These are phyloP conservation scores for Colletotrichum viniferum DNA, from an alignment of 2,329 filamentous ascomycete genomes.

Conservation along the genomic window DNA sequence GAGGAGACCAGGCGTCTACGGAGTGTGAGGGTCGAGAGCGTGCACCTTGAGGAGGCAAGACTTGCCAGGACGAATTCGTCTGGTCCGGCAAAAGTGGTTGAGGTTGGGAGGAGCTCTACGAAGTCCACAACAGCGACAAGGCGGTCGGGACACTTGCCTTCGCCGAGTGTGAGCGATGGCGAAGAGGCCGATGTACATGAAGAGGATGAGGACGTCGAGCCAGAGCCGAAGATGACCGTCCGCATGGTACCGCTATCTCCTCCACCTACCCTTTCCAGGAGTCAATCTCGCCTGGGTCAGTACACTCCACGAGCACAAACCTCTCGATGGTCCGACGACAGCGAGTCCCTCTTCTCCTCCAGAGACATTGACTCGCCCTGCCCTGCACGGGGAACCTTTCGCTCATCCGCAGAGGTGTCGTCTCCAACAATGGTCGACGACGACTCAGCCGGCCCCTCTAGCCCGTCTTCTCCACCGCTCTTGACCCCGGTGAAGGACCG, in stretches of 20 bases:
- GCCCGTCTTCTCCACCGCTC: not conserved
- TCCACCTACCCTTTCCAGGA: not conserved
- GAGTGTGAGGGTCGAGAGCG: slow-evolving; percentile 10
- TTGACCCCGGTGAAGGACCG: slow-evolving; percentile 8
- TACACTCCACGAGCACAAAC: slow-evolving; percentile 1
- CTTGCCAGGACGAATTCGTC: slow-evolving; percentile 16
- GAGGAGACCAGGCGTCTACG: slow-evolving; percentile 2
- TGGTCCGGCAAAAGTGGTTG: slow-evolving; percentile 10
- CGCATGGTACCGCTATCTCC: not conserved
- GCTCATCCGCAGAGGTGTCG: slow-evolving; percentile 7
- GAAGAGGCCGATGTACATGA: not conserved
- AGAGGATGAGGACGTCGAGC: not conserved
- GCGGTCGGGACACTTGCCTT: not conserved
- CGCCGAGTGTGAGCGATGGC: not conserved
- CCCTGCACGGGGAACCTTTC: not conserved
- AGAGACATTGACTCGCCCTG: slow-evolving; percentile 13
- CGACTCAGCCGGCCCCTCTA: not conserved
- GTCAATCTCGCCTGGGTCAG: not conserved
- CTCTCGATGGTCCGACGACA: slow-evolving; percentile 21
- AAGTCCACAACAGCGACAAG: slow-evolving; percentile 1
- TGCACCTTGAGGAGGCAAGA: slow-evolving; percentile 13
- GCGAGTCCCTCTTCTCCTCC: slow-evolving; percentile 16
- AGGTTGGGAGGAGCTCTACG: slow-evolving; percentile 15
- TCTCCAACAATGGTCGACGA: slow-evolving; percentile 15
- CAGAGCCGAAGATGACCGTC: not conserved